A percentile compares a stretch with the other conserved stretches of the same genome.
phyloP scores from a whole-genome alignment of 1,284 basidiomycete species.

The Cutaneotrichosporon curvatum region DNA sequence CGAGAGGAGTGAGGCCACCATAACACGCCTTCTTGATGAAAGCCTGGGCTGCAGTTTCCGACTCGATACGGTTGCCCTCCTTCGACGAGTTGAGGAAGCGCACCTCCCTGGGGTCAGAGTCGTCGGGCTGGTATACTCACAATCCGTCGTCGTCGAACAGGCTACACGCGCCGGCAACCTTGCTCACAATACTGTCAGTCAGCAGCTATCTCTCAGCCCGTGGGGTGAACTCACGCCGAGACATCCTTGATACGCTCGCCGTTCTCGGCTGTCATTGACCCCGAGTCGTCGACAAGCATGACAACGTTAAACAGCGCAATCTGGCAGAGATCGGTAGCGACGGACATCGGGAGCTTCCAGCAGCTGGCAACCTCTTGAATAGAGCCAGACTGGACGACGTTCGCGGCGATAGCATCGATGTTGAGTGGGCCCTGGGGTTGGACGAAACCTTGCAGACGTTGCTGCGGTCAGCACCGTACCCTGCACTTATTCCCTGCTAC shows the following conservation, averaged over 20 bases:
- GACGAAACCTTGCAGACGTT: constrained; percentile 31
- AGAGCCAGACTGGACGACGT: constrained; percentile 41
- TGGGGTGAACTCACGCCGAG: background rate
- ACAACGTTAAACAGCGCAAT: constrained; percentile 44
- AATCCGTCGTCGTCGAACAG: constrained; percentile 50
- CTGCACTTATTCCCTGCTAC: too few species aligned
- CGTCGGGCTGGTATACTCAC: too few species aligned
- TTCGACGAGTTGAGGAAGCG: constrained; percentile 47
- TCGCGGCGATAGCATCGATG: constrained; percentile 45
- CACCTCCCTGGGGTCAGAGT: too few species aligned
- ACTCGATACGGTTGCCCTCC: constrained; percentile 45
- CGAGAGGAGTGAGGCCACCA: constrained; percentile 20
- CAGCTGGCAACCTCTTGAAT: constrained; percentile 42
- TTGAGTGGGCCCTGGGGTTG: constrained; percentile 44
- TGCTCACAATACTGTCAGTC: background rate
- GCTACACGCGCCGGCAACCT: constrained; percentile 43
- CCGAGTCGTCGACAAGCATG: constrained; percentile 46
- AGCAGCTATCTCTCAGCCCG: too few species aligned
- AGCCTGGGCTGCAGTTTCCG: constrained; percentile 32
- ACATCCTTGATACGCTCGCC: constrained; percentile 44
- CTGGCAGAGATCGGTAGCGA: constrained; percentile 46
- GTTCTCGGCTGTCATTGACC: constrained; percentile 43
- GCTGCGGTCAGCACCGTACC: constrained; percentile 40
- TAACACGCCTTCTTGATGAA: constrained; percentile 29
- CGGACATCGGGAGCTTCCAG: constrained; percentile 45